Evolutionary conservation across 768 basidiomycete species (phyloP).

Genomic region (Gloeostereum incarnatum): DNA sequence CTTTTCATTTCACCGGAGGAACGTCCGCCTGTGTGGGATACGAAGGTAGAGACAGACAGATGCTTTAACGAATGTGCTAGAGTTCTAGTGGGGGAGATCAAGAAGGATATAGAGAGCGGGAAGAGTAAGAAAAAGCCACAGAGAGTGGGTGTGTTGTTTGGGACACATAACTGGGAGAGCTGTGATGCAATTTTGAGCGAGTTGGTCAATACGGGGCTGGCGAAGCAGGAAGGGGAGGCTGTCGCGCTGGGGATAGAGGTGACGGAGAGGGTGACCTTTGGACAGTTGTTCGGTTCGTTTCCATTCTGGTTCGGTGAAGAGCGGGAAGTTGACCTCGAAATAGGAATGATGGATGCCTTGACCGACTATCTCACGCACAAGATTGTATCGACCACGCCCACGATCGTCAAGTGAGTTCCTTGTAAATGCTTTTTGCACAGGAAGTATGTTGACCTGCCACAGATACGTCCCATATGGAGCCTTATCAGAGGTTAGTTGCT

Average conservation of each 20-base stretch:
- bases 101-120: conserved; percentile 30
- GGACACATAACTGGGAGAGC: conserved; percentile 78
- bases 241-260: conserved; percentile 42
- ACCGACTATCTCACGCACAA: conserved; percentile 58
- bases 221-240: conserved; percentile 18
- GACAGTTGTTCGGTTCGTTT: conserved; percentile 72
- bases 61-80: conserved; percentile 59
- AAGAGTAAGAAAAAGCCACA: conserved; percentile 8
- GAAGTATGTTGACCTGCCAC: neutral
- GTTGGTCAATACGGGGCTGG: conserved; percentile 49
- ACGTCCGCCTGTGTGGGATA: conserved; percentile 57
- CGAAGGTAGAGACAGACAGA: conserved; percentile 64
- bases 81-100: conserved; percentile 46
- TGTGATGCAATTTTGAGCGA: conserved; percentile 51
- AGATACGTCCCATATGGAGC: conserved; percentile 73
- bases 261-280: conserved; percentile 60
- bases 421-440: neutral
- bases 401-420: conserved; percentile 61
- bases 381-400: conserved; percentile 45
- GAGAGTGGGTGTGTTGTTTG: conserved; percentile 64
- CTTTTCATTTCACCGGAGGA: conserved; percentile 49
- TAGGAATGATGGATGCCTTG: conserved; percentile 83
- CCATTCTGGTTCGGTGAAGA: neutral
- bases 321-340: conserved; percentile 1
- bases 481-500: conserved; percentile 44